Percentiles rank a stretch among this genome's conserved stretches.
Conservation (phyloP, 768 basidiomycete species). For the Tulasnella sp. region DNA sequence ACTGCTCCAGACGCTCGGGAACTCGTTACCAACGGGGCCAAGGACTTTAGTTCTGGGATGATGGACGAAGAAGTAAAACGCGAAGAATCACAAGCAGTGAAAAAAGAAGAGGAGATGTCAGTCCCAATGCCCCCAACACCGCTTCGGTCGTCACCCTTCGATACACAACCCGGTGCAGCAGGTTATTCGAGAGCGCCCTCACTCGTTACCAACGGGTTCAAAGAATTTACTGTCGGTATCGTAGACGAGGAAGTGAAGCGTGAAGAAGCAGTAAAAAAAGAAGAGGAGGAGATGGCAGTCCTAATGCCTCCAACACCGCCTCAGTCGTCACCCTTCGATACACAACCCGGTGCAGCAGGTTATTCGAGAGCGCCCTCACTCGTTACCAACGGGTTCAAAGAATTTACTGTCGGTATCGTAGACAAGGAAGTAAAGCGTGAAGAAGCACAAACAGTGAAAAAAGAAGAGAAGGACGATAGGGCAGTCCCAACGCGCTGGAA, state of each 20-base stretch:
- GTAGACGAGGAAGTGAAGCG: neutral
- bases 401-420: neutral
- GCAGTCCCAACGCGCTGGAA: too few relatives aligned
- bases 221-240: neutral
- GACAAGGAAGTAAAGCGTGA: neutral
- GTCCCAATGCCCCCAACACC: too few relatives aligned
- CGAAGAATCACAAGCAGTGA: too few relatives aligned
- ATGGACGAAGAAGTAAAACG: too few relatives aligned
- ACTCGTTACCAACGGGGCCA: neutral
- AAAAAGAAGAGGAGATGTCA: neutral
- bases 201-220: neutral
- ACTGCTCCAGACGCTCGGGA: neutral
- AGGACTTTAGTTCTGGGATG: too few relatives aligned
- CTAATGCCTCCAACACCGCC: too few relatives aligned
- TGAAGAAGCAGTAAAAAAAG: neutral
- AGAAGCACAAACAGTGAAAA: neutral
- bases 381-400: neutral
- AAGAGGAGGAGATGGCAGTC: neutral
- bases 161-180: too few relatives aligned
- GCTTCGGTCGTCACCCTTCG: too few relatives aligned
- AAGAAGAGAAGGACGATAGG: neutral
- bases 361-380: neutral
- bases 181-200: too few relatives aligned
- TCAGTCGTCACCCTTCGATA: too few relatives aligned
- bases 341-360: too few relatives aligned